Evolutionary conservation across 148 eudicot species (phyloP).

Genomic region (Gaultheria prostrata): DNA sequence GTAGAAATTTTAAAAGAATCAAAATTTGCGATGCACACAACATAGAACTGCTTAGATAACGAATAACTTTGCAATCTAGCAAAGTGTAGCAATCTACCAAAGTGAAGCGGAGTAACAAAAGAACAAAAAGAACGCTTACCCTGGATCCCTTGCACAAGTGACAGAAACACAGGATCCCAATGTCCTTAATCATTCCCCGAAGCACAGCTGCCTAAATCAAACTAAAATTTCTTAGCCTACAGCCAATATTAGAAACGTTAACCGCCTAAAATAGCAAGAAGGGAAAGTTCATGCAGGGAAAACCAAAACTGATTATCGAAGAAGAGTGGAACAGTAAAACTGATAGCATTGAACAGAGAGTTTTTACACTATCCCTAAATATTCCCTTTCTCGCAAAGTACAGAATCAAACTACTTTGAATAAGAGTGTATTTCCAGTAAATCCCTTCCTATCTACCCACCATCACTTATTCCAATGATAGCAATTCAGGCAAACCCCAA

Average conservation of each 20-base stretch:
- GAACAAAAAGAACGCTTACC: conserved; percentile 42
- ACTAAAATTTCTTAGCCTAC: conserved; percentile 9
- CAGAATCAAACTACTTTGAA: not conserved
- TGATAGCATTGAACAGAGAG: not conserved
- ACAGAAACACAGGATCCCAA: conserved; percentile 76
- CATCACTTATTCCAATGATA: not conserved
- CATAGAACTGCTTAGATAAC: not conserved
- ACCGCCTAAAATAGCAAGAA: not conserved
- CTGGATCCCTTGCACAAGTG: conserved; percentile 60
- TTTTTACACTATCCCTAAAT: not conserved
- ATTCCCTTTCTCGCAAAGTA: not conserved
- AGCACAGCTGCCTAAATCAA: conserved; percentile 47
- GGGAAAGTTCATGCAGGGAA: not conserved
- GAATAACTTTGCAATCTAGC: not conserved
- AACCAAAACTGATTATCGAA: not conserved
- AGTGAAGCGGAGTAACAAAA: conserved; percentile 11
- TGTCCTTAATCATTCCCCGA: conserved; percentile 64
- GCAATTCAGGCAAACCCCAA: not conserved
- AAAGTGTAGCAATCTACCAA: not conserved
- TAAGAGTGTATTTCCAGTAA: not conserved
- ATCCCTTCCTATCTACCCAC: not conserved
- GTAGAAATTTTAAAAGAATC: conserved; percentile 13
- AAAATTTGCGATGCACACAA: not conserved
- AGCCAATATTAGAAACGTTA: not conserved
- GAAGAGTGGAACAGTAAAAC: not conserved